Conservation (phyloP, 805 yeast species). For the Saccharomycopsis sp. region DNA sequence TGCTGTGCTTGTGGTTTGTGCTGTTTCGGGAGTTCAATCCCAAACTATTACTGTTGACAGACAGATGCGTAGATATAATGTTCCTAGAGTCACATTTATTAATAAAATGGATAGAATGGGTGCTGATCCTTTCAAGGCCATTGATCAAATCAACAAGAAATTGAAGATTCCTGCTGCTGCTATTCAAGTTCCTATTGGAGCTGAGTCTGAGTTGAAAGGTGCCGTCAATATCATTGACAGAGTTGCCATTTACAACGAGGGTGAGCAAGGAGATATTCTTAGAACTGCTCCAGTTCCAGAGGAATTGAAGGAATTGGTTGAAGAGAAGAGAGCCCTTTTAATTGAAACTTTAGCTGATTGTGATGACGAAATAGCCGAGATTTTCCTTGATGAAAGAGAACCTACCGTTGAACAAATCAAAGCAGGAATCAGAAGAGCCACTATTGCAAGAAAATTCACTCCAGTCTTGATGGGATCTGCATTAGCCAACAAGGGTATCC, state of each 20-base stretch:
- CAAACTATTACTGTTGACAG: conserved; percentile 98
- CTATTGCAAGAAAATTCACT: conserved; percentile 91
- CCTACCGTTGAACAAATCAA: conserved; percentile 82
- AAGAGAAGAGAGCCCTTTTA: conserved; percentile 78
- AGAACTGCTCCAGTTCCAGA: conserved; percentile 67
- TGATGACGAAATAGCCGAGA: conserved; percentile 94
- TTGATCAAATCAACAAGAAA: conserved; percentile 83
- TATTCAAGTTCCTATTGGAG: conserved; percentile 95
- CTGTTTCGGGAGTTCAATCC: conserved; percentile 96
- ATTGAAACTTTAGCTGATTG: conserved; percentile 96
- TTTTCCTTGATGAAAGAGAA: conserved; percentile 82
- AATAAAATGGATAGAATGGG: conserved; percentile 99
- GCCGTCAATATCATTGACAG: conserved; percentile 86
- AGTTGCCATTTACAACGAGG: conserved; percentile 84
- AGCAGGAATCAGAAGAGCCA: conserved; percentile 86
- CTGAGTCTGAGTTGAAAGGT: conserved; percentile 80
- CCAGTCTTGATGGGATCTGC: conserved; percentile 99
- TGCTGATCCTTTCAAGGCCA: conserved; percentile 91
- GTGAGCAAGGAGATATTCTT: conserved; percentile 79
- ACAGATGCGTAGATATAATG: conserved; percentile 97
- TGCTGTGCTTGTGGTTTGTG: conserved; percentile 97
- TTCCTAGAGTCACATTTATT: conserved; percentile 92
- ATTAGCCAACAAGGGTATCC: conserved; percentile 91
- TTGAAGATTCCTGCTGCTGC: conserved; percentile 95
- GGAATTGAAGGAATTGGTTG: conserved; percentile 73